A percentile compares a stretch with the other conserved stretches of the same genome.
Evolutionary conservation across 2,329 filamentous ascomycete species (phyloP).

Genomic region (Alternaria ventricosa): DNA sequence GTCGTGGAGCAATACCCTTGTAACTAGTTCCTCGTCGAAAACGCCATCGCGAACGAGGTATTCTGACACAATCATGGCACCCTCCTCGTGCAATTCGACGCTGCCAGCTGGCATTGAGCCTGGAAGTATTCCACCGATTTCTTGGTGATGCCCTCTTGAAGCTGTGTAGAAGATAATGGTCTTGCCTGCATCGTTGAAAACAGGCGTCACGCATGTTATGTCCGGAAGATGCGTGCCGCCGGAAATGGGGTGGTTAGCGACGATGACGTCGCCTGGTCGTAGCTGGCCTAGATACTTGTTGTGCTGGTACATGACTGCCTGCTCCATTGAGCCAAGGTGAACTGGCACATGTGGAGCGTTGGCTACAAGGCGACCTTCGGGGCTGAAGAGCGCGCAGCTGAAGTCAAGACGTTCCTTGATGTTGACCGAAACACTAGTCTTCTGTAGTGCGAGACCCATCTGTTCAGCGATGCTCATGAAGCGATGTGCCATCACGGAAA

Average conservation of each 20-base stretch:
- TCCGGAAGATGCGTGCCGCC: constrained; percentile 41
- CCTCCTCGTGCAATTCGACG: constrained; percentile 57
- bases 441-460: constrained; percentile 32
- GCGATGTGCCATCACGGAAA: constrained; percentile 22
- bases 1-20: constrained; percentile 12
- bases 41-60: constrained; percentile 42
- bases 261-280: constrained; percentile 34
- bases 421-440: constrained; percentile 28
- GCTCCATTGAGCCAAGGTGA: constrained; percentile 32
- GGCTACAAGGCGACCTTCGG: constrained; percentile 30
- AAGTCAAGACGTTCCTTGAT: constrained; percentile 40
- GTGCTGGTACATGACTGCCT: constrained; percentile 37
- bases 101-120: constrained; percentile 54
- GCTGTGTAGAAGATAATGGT: constrained; percentile 35
- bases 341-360: constrained; percentile 38
- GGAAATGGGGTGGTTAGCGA: constrained; percentile 34
- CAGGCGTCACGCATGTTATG: constrained; percentile 35
- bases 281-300: constrained; percentile 26
- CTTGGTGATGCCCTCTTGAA: constrained; percentile 36
- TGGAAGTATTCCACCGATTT: constrained; percentile 39
- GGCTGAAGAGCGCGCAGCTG: constrained; percentile 31
- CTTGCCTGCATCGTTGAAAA: constrained; percentile 29
- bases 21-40: neutral
- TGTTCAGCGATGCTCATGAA: constrained; percentile 38
- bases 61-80: constrained; percentile 54